phyloP scores from a whole-genome alignment of 192 early-diverging fungal genomes.

The Coemansia sp. region DNA sequence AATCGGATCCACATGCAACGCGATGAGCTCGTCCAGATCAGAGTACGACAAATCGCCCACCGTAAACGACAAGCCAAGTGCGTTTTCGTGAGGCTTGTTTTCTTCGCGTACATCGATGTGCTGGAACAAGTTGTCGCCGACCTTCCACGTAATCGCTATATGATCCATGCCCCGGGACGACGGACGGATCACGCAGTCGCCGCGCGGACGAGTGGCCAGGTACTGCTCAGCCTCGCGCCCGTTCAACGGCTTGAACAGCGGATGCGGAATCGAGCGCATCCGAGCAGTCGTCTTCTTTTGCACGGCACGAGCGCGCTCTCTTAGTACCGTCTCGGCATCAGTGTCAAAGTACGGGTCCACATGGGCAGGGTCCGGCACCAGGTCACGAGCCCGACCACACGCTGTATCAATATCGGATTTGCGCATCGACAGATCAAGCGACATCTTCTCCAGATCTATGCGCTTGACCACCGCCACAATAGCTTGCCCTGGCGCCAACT shows the following conservation, averaged over 20 bases:
- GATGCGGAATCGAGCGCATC: slow-evolving; percentile 77
- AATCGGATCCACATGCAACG: slow-evolving; percentile 86
- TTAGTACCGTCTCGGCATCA: slow-evolving; percentile 40
- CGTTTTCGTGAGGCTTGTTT: slow-evolving; percentile 68
- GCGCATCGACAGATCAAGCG: slow-evolving; percentile 73
- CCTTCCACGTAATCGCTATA: slow-evolving; percentile 92
- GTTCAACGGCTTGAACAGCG: slow-evolving; percentile 75
- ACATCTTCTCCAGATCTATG: slow-evolving; percentile 75
- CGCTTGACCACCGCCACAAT: slow-evolving; percentile 75
- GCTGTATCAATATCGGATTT: slow-evolving; percentile 57
- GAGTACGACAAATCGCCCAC: slow-evolving; percentile 70
- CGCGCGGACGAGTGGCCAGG: slow-evolving; percentile 64
- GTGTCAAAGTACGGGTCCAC: slow-evolving; percentile 67
- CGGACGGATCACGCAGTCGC: slow-evolving; percentile 84
- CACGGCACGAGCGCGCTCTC: slow-evolving; percentile 42
- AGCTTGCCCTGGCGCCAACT: slow-evolving; percentile 67
- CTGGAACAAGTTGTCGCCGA: slow-evolving; percentile 81
- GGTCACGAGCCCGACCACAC: slow-evolving; percentile 41
- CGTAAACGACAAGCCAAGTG: slow-evolving; percentile 66
- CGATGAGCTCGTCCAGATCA: slow-evolving; percentile 92
- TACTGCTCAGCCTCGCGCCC: slow-evolving; percentile 73
- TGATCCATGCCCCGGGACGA: slow-evolving; percentile 88
- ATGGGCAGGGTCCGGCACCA: slow-evolving; percentile 21
- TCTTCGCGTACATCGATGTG: slow-evolving; percentile 68
- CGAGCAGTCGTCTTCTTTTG: slow-evolving; percentile 34